Conservation (phyloP, 768 basidiomycete species). For the Boletus subcaerulescens region DNA sequence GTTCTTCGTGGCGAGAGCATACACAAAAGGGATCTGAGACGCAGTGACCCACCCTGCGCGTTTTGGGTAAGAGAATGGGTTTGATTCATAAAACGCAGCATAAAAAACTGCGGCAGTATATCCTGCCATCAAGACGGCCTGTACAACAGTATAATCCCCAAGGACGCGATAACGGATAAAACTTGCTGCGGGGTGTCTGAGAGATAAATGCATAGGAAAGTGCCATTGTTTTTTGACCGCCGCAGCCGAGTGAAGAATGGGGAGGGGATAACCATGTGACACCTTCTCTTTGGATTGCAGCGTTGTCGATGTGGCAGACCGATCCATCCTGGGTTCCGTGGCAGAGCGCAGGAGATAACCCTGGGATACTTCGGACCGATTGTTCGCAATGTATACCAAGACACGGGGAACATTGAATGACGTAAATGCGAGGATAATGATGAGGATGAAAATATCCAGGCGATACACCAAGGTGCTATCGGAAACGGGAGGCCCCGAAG, state of each 20-base stretch:
- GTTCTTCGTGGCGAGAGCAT: slow-evolving; percentile 68
- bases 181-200: slow-evolving; percentile 44
- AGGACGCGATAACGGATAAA: slow-evolving; percentile 41
- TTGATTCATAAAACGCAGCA: slow-evolving; percentile 48
- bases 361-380: slow-evolving; percentile 44
- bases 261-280: neutral
- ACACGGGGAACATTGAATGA: slow-evolving; percentile 46
- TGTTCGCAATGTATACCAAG: slow-evolving; percentile 46
- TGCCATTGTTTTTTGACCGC: slow-evolving; percentile 21
- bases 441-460: slow-evolving; percentile 45
- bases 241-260: neutral
- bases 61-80: slow-evolving; percentile 44
- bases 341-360: slow-evolving; percentile 45
- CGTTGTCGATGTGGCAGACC: neutral
- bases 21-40: slow-evolving; percentile 66
- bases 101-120: slow-evolving; percentile 49
- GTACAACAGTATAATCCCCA: slow-evolving; percentile 49
- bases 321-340: neutral
- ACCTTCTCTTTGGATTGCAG: neutral
- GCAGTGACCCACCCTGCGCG: slow-evolving; percentile 54
- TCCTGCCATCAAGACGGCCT: slow-evolving; percentile 41
- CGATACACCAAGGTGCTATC: slow-evolving; percentile 23
- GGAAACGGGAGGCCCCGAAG: too few species aligned
- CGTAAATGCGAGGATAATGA: slow-evolving; percentile 37
- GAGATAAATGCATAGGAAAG: slow-evolving; percentile 35